Conservation (phyloP, 2,329 filamentous ascomycete genomes). For the Capronia coronata region DNA sequence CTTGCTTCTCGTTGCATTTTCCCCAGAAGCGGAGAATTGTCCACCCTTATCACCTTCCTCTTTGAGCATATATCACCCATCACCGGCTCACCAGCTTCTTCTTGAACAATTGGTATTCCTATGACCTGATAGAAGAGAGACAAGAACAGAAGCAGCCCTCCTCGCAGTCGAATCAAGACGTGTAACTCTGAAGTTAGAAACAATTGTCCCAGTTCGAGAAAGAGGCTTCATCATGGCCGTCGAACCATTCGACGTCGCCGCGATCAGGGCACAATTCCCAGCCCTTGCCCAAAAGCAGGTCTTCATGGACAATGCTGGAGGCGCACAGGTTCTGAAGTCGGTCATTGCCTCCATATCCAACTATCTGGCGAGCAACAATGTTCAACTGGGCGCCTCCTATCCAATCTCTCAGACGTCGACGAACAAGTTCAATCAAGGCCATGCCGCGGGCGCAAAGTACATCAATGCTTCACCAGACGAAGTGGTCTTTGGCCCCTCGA, state of each 20-base stretch:
- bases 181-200: too few relatives aligned
- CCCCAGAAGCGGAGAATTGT: not conserved
- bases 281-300: conserved; percentile 61
- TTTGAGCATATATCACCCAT: not conserved
- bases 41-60: not conserved
- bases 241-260: conserved; percentile 48
- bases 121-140: too few relatives aligned
- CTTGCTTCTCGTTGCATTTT: too few relatives aligned
- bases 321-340: conserved; percentile 61
- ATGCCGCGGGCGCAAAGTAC: conserved; percentile 60
- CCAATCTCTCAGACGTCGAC: conserved; percentile 54
- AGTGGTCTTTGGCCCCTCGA: conserved; percentile 66
- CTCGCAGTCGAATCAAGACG: too few relatives aligned
- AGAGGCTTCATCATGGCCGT: conserved; percentile 7
- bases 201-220: too few relatives aligned
- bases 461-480: conserved; percentile 62
- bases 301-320: conserved; percentile 72
- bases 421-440: conserved; percentile 53
- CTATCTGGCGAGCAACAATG: conserved; percentile 63
- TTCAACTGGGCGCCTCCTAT: conserved; percentile 70
- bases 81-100: not conserved
- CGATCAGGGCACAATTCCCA: conserved; percentile 58
- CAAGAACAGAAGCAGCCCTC: too few relatives aligned
- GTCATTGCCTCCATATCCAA: conserved; percentile 61
- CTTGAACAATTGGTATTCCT: too few relatives aligned